These are phyloP conservation scores for Buxus sempervirens DNA, from an alignment of 164 flowering plant genomes.

Conservation along the genomic window DNA sequence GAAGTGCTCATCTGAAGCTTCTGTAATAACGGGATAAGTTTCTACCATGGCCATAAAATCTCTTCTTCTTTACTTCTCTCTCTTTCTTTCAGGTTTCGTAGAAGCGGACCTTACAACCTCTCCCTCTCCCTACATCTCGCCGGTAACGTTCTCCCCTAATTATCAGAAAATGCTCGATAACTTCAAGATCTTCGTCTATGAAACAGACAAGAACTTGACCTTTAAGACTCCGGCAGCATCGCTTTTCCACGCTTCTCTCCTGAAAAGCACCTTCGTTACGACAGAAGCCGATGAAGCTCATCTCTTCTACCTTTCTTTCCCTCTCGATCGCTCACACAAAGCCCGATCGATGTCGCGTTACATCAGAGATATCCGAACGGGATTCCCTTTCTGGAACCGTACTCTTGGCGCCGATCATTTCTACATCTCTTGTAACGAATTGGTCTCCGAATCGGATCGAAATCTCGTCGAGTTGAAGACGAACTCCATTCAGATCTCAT, in stretches of 20 bases:
- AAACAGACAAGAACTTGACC: constrained; percentile 6
- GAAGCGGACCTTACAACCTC: constrained; percentile 19
- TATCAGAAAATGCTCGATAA: constrained; percentile 56
- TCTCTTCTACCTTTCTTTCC: constrained; percentile 61
- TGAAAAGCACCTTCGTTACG: constrained; percentile 46
- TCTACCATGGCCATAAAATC: not conserved
- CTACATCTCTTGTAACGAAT: constrained; percentile 46
- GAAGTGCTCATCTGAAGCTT: no score
- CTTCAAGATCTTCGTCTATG: constrained; percentile 61
- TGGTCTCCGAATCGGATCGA: constrained; percentile 52
- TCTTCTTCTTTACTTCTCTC: constrained; percentile 12
- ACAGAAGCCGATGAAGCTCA: constrained; percentile 56
- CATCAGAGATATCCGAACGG: constrained; percentile 32
- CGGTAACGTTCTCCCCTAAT: constrained; percentile 35
- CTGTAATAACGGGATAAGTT: no score
- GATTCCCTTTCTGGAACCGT: constrained; percentile 71
- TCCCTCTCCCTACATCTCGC: constrained; percentile 56
- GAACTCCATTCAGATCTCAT: constrained; percentile 65
- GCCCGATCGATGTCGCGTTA: constrained; percentile 41
- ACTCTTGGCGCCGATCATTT: constrained; percentile 86
- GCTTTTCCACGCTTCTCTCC: constrained; percentile 56
- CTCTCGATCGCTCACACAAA: constrained; percentile 21
- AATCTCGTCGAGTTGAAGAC: constrained; percentile 74
- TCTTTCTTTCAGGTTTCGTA: not conserved
- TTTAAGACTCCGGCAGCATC: constrained; percentile 29